Conservation (phyloP, 2,329 filamentous ascomycete species). For the Colletotrichum chrysophilum region DNA sequence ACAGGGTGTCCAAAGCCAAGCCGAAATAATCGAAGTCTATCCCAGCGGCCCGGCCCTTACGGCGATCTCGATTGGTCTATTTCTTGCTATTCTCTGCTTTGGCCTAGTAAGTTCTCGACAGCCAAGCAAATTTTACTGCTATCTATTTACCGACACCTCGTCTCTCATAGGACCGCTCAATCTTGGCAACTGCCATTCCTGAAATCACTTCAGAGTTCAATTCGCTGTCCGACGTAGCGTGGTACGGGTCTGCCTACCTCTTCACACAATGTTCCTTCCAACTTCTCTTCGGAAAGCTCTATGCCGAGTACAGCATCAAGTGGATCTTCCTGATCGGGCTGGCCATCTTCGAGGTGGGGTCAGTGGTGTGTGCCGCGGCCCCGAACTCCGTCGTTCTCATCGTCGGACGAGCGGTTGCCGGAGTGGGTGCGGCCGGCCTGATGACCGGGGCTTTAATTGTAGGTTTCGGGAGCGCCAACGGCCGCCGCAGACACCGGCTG, state of each 20-base stretch:
- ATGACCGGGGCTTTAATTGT: conserved; percentile 24
- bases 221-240: conserved; percentile 17
- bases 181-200: conserved; percentile 19
- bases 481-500: background rate
- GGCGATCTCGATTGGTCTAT: background rate
- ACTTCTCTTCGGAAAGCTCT: conserved; percentile 58
- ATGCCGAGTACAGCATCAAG: conserved; percentile 58
- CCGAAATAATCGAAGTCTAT: background rate
- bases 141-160: background rate
- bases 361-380: conserved; percentile 46
- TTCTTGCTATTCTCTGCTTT: conserved; percentile 10
- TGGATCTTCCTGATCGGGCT: conserved; percentile 36
- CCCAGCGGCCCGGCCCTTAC: background rate
- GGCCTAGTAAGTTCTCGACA: conserved; percentile 4
- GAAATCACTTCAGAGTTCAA: conserved; percentile 20
- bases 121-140: background rate
- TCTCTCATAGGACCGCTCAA: conserved; percentile 4
- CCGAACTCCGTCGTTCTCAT: conserved; percentile 40
- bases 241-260: background rate
- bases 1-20: background rate
- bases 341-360: conserved; percentile 48
- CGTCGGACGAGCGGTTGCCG: conserved; percentile 44
- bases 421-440: conserved; percentile 34
- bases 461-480: background rate
- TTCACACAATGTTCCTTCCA: conserved; percentile 34